Evolutionary conservation across 306 rosid genomes (phyloP).

Genomic region (Medicago lupulina): DNA sequence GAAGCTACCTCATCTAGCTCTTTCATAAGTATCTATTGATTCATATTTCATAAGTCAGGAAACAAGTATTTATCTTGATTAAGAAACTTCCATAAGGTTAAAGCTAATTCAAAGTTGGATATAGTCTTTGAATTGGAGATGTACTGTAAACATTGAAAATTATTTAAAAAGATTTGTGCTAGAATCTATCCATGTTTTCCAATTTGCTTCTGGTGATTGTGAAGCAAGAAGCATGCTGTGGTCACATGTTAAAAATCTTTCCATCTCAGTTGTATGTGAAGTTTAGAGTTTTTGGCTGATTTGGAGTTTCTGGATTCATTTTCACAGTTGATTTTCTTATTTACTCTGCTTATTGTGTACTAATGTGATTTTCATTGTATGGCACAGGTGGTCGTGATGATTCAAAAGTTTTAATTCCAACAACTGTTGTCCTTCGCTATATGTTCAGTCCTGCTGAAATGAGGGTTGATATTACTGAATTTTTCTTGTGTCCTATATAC

Average conservation of each 20-base stretch:
- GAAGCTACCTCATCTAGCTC: neutral
- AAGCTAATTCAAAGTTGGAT: neutral
- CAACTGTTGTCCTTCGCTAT: slow-evolving; percentile 78
- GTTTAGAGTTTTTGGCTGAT: slow-evolving; percentile 22
- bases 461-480: slow-evolving; percentile 59
- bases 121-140: slow-evolving; percentile 8
- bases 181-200: slow-evolving; percentile 32
- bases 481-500: slow-evolving; percentile 31
- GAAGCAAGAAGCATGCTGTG: slow-evolving; percentile 35
- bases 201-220: slow-evolving; percentile 33
- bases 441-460: slow-evolving; percentile 91
- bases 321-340: slow-evolving; percentile 36
- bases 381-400: slow-evolving; percentile 92
- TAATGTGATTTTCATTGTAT: slow-evolving; percentile 40
- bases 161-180: slow-evolving; percentile 9
- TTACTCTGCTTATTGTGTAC: slow-evolving; percentile 22
- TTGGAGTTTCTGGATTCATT: slow-evolving; percentile 37
- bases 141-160: slow-evolving; percentile 5
- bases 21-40: neutral
- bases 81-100: slow-evolving; percentile 15
- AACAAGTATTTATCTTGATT: neutral
- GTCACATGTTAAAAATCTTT: slow-evolving; percentile 20
- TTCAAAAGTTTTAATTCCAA: slow-evolving; percentile 77
- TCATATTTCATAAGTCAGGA: neutral
- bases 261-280: slow-evolving; percentile 17